Evolutionary conservation across 2,329 filamentous ascomycete species (phyloP).

Genomic region (Arachnopeziza araneosa): DNA sequence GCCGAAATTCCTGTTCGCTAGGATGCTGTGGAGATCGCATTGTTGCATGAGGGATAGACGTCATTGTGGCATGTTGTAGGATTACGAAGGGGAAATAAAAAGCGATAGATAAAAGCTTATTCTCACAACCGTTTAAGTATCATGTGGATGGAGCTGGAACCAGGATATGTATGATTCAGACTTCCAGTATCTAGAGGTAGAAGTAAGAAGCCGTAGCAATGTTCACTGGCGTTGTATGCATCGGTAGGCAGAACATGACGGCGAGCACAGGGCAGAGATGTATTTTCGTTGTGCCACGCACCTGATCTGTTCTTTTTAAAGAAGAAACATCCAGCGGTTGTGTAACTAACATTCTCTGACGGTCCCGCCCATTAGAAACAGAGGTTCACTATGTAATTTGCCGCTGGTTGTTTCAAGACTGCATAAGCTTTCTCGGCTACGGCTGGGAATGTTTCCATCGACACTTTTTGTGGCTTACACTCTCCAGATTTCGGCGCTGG

Average conservation of each 20-base stretch:
- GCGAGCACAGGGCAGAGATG: neutral
- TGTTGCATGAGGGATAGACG: neutral
- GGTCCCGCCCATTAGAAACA: neutral
- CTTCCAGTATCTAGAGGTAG: neutral
- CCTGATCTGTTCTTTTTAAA: neutral
- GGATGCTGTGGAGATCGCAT: neutral
- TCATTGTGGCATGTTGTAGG: neutral
- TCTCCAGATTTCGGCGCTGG: neutral
- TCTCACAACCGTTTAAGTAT: neutral
- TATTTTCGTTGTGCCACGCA: neutral
- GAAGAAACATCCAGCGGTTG: neutral
- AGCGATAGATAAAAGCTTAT: neutral
- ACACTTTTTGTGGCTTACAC: neutral
- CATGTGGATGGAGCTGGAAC: neutral
- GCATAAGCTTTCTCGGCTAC: neutral
- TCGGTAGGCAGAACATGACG: neutral
- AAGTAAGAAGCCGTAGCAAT: neutral
- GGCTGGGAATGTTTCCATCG: neutral
- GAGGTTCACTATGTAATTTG: neutral
- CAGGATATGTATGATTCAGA: neutral
- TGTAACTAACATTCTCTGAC: neutral
- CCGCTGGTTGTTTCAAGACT: neutral
- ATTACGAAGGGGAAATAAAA: neutral
- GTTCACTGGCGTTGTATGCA: neutral
- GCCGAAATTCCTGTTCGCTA: constrained; percentile 15